Evolutionary conservation across 306 rosid genomes (phyloP).

Genomic region (Ormosia semicastrata): DNA sequence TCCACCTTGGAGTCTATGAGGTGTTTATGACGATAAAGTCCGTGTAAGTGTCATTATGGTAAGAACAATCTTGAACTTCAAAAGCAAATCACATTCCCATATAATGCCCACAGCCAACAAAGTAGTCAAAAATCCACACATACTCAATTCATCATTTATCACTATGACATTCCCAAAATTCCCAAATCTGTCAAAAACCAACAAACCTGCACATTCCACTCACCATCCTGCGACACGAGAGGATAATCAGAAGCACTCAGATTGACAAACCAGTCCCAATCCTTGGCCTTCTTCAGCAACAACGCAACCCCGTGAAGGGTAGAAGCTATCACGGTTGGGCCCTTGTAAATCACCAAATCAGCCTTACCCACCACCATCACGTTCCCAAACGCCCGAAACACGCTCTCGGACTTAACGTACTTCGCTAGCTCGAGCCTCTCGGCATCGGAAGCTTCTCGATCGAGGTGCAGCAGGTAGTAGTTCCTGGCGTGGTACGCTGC

Average conservation of each 20-base stretch:
- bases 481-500: slow-evolving; percentile 85
- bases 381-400: slow-evolving; percentile 55
- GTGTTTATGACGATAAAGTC: too few species aligned
- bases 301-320: slow-evolving; percentile 76
- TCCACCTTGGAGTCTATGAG: too few species aligned
- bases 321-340: slow-evolving; percentile 74
- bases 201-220: background rate
- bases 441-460: slow-evolving; percentile 74
- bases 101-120: too few species aligned
- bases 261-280: slow-evolving; percentile 95
- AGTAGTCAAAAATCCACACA: too few species aligned
- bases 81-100: too few species aligned
- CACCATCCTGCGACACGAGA: slow-evolving; percentile 85
- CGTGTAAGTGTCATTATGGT: too few species aligned
- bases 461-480: slow-evolving; percentile 77
- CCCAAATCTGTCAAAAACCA: background rate
- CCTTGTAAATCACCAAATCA: slow-evolving; percentile 73
- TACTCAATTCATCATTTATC: too few species aligned
- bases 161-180: background rate
- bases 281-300: slow-evolving; percentile 55
- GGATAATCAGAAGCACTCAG: slow-evolving; percentile 95
- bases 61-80: too few species aligned
- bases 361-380: slow-evolving; percentile 83
- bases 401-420: slow-evolving; percentile 53
- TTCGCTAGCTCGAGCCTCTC: slow-evolving; percentile 81